Conservation (phyloP, 2,329 filamentous ascomycete species). For the Verticillium longisporum region DNA sequence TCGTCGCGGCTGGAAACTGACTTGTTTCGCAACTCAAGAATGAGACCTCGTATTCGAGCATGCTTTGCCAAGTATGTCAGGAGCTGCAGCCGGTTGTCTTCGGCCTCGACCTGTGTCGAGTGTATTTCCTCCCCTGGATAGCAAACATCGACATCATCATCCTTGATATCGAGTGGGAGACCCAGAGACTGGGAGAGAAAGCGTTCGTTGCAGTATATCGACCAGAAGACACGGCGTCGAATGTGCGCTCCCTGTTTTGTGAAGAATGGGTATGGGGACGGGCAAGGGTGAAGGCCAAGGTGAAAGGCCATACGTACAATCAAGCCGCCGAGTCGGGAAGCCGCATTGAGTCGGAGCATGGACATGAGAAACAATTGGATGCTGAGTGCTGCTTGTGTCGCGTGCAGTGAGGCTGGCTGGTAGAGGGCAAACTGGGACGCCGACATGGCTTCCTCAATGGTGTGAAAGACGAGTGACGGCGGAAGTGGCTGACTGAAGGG, state of each 20-base stretch:
- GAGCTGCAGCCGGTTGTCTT: slow-evolving; percentile 24
- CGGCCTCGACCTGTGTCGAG: slow-evolving; percentile 8
- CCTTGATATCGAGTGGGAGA: slow-evolving; percentile 45
- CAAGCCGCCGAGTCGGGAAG: slow-evolving; percentile 47
- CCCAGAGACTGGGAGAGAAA: slow-evolving; percentile 50
- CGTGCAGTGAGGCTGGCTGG: slow-evolving; percentile 36
- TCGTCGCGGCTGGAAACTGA: slow-evolving; percentile 37
- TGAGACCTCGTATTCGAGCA: slow-evolving; percentile 39
- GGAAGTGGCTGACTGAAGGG: slow-evolving; percentile 25
- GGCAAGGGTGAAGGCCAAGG: slow-evolving; percentile 52
- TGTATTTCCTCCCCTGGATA: slow-evolving; percentile 43
- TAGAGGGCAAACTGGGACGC: slow-evolving; percentile 38
- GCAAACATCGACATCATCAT: slow-evolving; percentile 53
- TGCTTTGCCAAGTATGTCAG: slow-evolving; percentile 37
- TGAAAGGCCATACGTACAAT: slow-evolving; percentile 50
- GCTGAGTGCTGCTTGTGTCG: slow-evolving; percentile 43
- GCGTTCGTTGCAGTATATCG: slow-evolving; percentile 47
- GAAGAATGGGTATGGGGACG: slow-evolving; percentile 44
- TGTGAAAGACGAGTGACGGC: slow-evolving; percentile 35
- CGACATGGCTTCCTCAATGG: slow-evolving; percentile 41
- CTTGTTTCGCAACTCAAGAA: slow-evolving; percentile 46
- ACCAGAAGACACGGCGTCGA: slow-evolving; percentile 49
- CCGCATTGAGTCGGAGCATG: slow-evolving; percentile 49
- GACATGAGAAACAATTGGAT: slow-evolving; percentile 49
- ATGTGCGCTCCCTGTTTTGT: slow-evolving; percentile 35